Base-by-base conservation (phyloP, 139 green algal species). In the Chlorella sp. region DNA sequence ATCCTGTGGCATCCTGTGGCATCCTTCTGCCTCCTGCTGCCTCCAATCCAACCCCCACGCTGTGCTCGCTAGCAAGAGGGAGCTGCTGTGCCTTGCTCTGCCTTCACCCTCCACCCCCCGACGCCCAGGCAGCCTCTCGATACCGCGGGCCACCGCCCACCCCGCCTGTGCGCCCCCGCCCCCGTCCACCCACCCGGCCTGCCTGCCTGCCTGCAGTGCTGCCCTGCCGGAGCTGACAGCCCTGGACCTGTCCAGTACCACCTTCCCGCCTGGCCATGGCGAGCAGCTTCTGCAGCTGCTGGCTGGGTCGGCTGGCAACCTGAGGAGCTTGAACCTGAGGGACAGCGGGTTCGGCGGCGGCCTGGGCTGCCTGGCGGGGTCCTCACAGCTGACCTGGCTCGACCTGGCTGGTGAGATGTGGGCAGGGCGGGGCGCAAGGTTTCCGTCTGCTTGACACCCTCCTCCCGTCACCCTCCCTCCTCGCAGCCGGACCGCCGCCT, bases 221-320 rank as follows among this genome's bases (percentile, higher is more conserved):
- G 32, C 68, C 28, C 85, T 89, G 66, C 85, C 85, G 21, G 21
- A 37, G 0, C 85, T 89, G 39, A 32, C 81, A 34, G 40, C 42
- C 12, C 85, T 89, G 40, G 18, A 82, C 3, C 85, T 89, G 39
- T 36, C 69, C 2, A 42, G 37, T 37, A 61, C 42, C 40, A 24
- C 69, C 3, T 18, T 89, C 37, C 42, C 26, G 40, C 36, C 42
- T 0, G 32, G 30, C 30, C 42, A 61, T 2, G 85, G 85, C 85
- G 39, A 68, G 3, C 66, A 21, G 26, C 85, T 89, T 39, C 85
- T 89, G 66, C 85, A 42, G 28, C 69, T 89, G 85, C 66, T 89
- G n/a, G 28, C 39, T 3, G 85, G 85, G 11, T 40, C 69, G 0
- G 66, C 68, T 0, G 69, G 40, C 68, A 81, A 69, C 69, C 69